Evolutionary conservation across 345 rosid genomes (phyloP).

Genomic region (Adansonia digitata): DNA sequence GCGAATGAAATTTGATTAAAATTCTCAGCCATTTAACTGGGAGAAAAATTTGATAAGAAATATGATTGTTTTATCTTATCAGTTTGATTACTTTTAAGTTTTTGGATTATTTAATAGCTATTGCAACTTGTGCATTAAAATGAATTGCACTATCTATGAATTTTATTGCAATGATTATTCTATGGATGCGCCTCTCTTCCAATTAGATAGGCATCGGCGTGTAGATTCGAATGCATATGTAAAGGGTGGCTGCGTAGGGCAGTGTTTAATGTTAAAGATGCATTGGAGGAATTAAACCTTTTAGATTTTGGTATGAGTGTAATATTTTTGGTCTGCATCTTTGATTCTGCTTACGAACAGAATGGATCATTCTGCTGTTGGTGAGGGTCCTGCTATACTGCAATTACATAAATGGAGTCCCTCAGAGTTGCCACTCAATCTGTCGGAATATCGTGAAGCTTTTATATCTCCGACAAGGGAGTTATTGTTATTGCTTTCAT

Average conservation of each 20-base stretch:
- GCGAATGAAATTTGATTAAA: background rate
- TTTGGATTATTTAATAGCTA: background rate
- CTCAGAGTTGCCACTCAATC: conserved; percentile 44
- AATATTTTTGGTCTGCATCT: conserved; percentile 13
- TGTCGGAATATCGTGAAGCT: conserved; percentile 83
- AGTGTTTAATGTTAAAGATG: background rate
- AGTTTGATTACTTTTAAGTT: background rate
- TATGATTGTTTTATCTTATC: background rate
- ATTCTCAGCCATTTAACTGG: background rate
- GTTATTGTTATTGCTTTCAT: conserved; percentile 55
- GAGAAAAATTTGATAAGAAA: background rate
- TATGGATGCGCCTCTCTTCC: background rate
- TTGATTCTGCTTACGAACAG: conserved; percentile 20
- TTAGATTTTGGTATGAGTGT: background rate
- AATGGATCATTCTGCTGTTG: conserved; percentile 50
- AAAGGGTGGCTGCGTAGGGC: background rate
- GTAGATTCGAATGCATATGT: background rate
- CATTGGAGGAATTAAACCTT: background rate
- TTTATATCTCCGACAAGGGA: conserved; percentile 86
- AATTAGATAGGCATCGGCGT: background rate
- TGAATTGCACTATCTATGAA: background rate
- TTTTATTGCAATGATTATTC: background rate
- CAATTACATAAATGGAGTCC: conserved; percentile 82
- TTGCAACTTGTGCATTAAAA: background rate
- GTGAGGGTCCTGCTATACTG: conserved; percentile 53